A percentile compares a stretch with the other conserved stretches of the same genome.
These are phyloP conservation scores for Phytopythium boreale DNA, from an alignment of 352 stramenopile genomes.

Conservation along the genomic window DNA sequence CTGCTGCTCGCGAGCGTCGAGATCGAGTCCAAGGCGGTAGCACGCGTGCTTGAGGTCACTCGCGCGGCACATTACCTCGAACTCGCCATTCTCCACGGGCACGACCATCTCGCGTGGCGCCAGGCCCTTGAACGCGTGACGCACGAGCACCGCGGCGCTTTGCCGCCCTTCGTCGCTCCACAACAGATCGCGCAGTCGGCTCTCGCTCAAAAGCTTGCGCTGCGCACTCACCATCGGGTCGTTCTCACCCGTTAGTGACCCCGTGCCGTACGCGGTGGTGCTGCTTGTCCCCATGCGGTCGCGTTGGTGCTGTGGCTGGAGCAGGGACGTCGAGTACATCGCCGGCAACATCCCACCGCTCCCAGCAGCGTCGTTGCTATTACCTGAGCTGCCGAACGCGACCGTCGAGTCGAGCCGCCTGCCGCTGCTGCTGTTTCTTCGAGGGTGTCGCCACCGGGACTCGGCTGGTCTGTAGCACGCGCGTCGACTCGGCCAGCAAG, in stretches of 20 bases:
- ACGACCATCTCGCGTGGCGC: slow-evolving; percentile 62
- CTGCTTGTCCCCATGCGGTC: not conserved
- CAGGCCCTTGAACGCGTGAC: slow-evolving; percentile 74
- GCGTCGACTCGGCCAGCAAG: slow-evolving; percentile 35
- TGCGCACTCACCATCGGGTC: slow-evolving; percentile 24
- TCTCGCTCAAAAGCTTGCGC: slow-evolving; percentile 60
- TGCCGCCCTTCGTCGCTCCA: slow-evolving; percentile 46
- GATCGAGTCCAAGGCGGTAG: slow-evolving; percentile 61
- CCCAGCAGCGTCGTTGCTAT: not conserved
- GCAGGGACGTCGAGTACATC: slow-evolving; percentile 24
- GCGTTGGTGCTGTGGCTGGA: slow-evolving; percentile 6
- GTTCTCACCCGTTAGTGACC: not conserved
- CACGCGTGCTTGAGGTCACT: slow-evolving; percentile 73
- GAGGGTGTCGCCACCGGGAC: not conserved
- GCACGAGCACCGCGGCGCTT: slow-evolving; percentile 63
- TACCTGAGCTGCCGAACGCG: slow-evolving; percentile 1
- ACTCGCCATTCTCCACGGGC: slow-evolving; percentile 63
- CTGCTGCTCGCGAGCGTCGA: slow-evolving; percentile 60
- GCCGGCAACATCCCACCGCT: slow-evolving; percentile 11
- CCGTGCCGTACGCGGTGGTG: not conserved
- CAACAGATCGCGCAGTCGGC: slow-evolving; percentile 49
- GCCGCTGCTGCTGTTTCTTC: slow-evolving; percentile 26
- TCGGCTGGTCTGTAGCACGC: slow-evolving; percentile 17
- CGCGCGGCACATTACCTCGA: slow-evolving; percentile 56
- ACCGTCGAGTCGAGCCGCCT: slow-evolving; percentile 31